Base-by-base conservation (phyloP, 257 asterid genomes). In the Orobanche coerulescens region DNA sequence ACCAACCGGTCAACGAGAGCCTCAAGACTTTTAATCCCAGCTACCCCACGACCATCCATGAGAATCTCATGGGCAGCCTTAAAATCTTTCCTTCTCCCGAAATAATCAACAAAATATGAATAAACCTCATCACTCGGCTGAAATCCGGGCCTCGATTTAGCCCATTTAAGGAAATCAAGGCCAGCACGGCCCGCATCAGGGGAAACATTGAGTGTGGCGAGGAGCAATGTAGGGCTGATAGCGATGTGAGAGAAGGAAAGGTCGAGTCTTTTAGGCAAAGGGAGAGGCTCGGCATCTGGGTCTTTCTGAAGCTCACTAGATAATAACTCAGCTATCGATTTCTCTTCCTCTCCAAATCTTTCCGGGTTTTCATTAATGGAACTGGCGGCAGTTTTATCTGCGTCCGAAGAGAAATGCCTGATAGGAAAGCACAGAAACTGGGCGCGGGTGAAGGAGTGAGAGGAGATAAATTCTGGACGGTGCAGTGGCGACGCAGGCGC, bases 71-170 rank as follows among this genome's bases (percentile, higher is more conserved):
- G 79, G 30, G 76, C 55, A 48, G 97, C 95, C 69, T 93, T 93
- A 39, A 93, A 93, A 82, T 93, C 97, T 58, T 86, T 89, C 73
- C 88, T 87, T 48, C 96, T 80, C 28, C 98, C 98, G 53, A 92
- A 84, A 78, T 84, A 93, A 66, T 80, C 71, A 10, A 89, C 80
- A 48, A 86, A 86, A 33, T 68, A 76, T 18, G 94, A 81, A 15
- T 72, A 70, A 0, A 80, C 71, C 71, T 84, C 92, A 66, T 93
- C 99, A 3, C 47, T 71, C 5, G 81, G 69, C 47, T 69, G 58
- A 19, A 89, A 73, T 24, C 39, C 73, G 4, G 95, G 79, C 66
- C 83, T 84, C 2, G 86, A 62, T 20, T 67, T 70, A 44, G 78
- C 86, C 97, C 97, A 93, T 53, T 78, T 77, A 57, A 93, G 76